Base-by-base conservation (phyloP, 1,284 basidiomycete genomes). In the Boletus sp. region DNA sequence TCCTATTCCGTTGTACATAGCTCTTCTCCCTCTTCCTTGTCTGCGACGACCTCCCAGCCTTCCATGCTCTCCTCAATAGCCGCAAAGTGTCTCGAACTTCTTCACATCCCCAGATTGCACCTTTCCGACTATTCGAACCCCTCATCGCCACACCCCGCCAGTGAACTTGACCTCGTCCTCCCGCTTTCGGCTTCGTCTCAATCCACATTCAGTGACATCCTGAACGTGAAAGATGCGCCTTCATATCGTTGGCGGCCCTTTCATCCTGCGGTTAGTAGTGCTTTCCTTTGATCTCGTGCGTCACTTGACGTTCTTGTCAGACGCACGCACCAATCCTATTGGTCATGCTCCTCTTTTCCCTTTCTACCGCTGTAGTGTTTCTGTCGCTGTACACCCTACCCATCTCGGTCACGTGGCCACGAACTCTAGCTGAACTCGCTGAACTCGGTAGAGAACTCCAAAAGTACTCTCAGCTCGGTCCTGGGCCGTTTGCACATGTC, bases 341-440 rank as follows among this genome's bases (percentile, higher is more conserved):
- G 47, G 85, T 90, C 50, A 69, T 88, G 49, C 67, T 86, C 52
- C 70, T 84, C 33, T 81, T 90, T 51, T 84, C 86, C 44, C 61
- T 87, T 12, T 84, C 80, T 8, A 76, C 79, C 14, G 68, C 66
- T 10, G 46, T 80, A 8, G 73, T 81, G n/a, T 64, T 80, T 41
- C 57, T 74, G 48, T 69, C 69, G 27, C 69, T 82, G 43, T 73
- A 71, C 34, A 75, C 80, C 1, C 75, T 91, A 2, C 88, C 88
- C 37, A 82, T 90, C 54, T 80, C 85, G 41, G 73, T 83, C 53
- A 69, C 81, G 17, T 88, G 88, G 83, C 88, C 88, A 8, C 77
- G 75, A 43, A 89, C 82, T 14, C 68, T 90, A 27, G 69, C 81
- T 10, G 88, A 91, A 58, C 75, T 90, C 33, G 82, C 87, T 17